Percentiles rank a stretch among this genome's conserved stretches.
phyloP scores from a whole-genome alignment of 2,329 filamentous ascomycete species.

The Gremmenia infestans region DNA sequence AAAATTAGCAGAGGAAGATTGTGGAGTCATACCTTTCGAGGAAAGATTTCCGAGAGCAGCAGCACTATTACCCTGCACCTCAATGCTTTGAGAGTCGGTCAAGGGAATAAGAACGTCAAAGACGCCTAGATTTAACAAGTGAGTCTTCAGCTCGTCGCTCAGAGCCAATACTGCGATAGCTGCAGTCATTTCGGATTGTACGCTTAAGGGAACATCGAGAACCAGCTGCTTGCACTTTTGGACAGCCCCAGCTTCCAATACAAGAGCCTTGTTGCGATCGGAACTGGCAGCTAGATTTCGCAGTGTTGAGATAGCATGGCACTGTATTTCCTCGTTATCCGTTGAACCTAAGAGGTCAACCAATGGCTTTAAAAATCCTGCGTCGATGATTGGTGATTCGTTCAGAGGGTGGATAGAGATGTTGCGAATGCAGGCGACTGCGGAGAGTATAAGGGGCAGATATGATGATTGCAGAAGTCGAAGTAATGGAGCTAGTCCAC shows the following conservation, averaged over 20 bases:
- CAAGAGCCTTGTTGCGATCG: constrained; percentile 96
- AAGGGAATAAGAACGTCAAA: constrained; percentile 95
- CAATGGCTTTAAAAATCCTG: constrained; percentile 87
- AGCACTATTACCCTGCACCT: constrained; percentile 97
- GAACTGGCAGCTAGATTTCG: constrained; percentile 95
- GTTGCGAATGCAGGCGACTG: constrained; percentile 96
- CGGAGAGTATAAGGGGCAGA: constrained; percentile 89
- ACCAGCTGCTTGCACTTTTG: constrained; percentile 98
- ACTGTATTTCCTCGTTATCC: constrained; percentile 98
- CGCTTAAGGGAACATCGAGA: constrained; percentile 83
- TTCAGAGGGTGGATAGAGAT: constrained; percentile 98
- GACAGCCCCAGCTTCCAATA: constrained; percentile 91
- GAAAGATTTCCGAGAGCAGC: constrained; percentile 93
- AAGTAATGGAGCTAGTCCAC: constrained; percentile 78
- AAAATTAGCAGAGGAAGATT: constrained; percentile 6
- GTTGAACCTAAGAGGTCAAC: constrained; percentile 92
- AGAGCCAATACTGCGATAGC: constrained; percentile 93
- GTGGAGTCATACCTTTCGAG: constrained; percentile 70
- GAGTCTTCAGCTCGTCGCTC: constrained; percentile 91
- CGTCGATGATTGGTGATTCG: constrained; percentile 97
- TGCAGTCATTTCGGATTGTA: constrained; percentile 99
- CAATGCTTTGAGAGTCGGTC: constrained; percentile 91
- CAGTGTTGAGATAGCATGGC: constrained; percentile 94
- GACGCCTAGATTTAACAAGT: constrained; percentile 84
- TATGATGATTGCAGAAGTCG: constrained; percentile 92